Evolutionary conservation across 2,329 filamentous ascomycete species (phyloP).

Genomic region (Alternaria arborescens): DNA sequence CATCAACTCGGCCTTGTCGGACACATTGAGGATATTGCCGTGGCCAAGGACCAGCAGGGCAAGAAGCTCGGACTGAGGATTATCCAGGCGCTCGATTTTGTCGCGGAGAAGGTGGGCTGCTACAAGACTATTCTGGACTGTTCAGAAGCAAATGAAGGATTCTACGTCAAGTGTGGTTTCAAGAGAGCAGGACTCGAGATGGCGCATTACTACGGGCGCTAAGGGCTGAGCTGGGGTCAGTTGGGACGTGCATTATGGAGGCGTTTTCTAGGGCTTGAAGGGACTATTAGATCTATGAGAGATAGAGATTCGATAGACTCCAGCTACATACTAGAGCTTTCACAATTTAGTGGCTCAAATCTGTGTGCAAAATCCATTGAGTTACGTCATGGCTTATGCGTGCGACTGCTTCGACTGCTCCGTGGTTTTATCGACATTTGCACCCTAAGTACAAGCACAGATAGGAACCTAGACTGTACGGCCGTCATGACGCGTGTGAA

Average conservation of each 20-base stretch:
- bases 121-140: constrained; percentile 98
- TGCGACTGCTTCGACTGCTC: neutral
- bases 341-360: neutral
- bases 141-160: constrained; percentile 93
- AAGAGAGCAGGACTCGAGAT: constrained; percentile 92
- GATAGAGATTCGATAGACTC: constrained; percentile 8
- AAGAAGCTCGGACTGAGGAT: constrained; percentile 94
- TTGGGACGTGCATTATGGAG: constrained; percentile 6
- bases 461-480: too few relatives aligned
- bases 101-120: constrained; percentile 88
- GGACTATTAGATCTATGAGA: neutral
- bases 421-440: neutral
- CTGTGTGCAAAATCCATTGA: neutral
- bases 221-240: constrained; percentile 1
- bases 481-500: neutral
- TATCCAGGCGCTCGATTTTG: constrained; percentile 90
- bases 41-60: constrained; percentile 93
- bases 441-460: neutral
- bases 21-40: constrained; percentile 97
- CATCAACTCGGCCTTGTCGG: constrained; percentile 84
- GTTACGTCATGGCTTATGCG: neutral
- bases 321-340: neutral
- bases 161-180: constrained; percentile 98
- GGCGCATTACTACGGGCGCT: constrained; percentile 81
- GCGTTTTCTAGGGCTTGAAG: constrained; percentile 2